These are phyloP conservation scores for Fraxinus greggii DNA, from an alignment of 305 asterid genomes.

Conservation along the genomic window DNA sequence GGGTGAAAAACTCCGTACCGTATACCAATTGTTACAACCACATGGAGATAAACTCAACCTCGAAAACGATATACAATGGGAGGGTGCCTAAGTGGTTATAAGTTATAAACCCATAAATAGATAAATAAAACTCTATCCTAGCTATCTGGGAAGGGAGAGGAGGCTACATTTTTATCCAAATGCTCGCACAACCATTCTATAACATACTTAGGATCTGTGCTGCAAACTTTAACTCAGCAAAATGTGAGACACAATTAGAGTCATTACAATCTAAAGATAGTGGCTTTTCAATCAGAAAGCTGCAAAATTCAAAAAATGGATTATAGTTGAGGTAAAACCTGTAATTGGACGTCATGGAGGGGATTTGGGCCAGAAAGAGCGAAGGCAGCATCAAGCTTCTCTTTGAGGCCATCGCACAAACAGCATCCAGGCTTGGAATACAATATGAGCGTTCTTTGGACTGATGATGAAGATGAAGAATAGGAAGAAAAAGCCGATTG, in stretches of 20 bases:
- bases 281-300: not conserved
- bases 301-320: not conserved
- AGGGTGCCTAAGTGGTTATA: not conserved
- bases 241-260: not conserved
- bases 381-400: conserved; percentile 75
- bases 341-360: conserved; percentile 51
- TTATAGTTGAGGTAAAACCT: conserved; percentile 39
- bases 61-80: not conserved
- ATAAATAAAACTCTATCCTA: not conserved
- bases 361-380: conserved; percentile 52
- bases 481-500: conserved; percentile 36
- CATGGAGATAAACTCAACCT: not conserved
- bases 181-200: not conserved
- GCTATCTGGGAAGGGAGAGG: not conserved
- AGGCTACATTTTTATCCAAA: not conserved
- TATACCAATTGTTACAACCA: not conserved
- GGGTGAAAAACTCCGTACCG: not conserved
- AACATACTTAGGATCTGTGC: not conserved
- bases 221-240: not conserved
- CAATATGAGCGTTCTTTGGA: conserved; percentile 54
- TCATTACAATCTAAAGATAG: not conserved
- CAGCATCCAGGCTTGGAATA: conserved; percentile 99
- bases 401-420: conserved; percentile 99
- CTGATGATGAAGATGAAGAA: conserved; percentile 25
- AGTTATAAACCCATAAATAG: not conserved